Base-by-base conservation (phyloP, 1,139 yeast genomes). In the Diutina neorugosa region DNA sequence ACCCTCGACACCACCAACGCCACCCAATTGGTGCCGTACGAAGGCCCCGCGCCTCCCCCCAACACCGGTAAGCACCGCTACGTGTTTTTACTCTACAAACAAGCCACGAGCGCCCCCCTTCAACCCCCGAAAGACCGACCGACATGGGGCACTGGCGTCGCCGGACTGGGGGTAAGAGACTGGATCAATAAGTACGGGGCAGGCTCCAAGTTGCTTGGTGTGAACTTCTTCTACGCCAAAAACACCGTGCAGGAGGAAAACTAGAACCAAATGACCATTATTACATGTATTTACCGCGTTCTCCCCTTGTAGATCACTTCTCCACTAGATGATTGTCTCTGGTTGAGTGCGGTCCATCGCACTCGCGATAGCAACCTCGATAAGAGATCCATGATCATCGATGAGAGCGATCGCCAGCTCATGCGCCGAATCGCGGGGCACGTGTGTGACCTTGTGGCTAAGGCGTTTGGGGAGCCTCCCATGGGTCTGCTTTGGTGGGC, bases 41-140 rank as follows among this genome's bases (percentile, higher is more conserved):
- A 71, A 62, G 96, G 95, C 0, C 96, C 96, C 1, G 95, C 78
- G 3, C 96, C 96, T 19, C 95, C 96, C 48, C 78, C 79, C 54
- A 81, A 80, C 55, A 86, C 96, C 0, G 94, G 95, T 23, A 77
- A 79, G 61, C 96, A 90, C 69, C 78, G 95, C 55, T 89, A 88
- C 64, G 88, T 86, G 40, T 86, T 85, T 61, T 66, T 88, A 57
- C 70, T 89, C 57, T 87, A 77, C 67, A 84, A 84, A 69, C 93
- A 86, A 60, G 77, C 69, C 65, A 77, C 68, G 51, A 46, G 51
- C 16, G 65, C 62, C 56, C 55, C 66, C 34, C 62, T 71, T 21
- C 7, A 6, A 6, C 69, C 81, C 37, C 80, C 83, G 18, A 58
- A 67, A 44, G 88, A 77, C 62, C 78, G 96, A 64, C 84, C 87